These are phyloP conservation scores for Paxillus involutus DNA, from an alignment of 768 basidiomycete species.

Conservation along the genomic window DNA sequence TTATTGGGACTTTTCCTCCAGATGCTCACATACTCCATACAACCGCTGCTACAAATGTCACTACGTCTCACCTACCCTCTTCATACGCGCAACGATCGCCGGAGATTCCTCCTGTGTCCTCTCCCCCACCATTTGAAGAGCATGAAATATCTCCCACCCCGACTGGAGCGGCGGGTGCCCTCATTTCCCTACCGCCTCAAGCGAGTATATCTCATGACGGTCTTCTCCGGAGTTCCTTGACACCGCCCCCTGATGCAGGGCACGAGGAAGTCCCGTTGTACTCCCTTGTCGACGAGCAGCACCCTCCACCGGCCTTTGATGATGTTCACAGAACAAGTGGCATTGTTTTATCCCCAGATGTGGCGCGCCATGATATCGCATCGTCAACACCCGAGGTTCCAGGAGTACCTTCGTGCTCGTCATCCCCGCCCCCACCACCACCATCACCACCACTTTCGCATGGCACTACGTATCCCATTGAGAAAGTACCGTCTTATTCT, in stretches of 20 bases:
- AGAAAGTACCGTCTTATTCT: neutral
- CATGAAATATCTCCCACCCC: neutral
- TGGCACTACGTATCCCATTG: neutral
- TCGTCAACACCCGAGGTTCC: neutral
- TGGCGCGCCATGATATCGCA: neutral
- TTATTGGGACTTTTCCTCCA: neutral
- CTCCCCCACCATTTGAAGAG: constrained; percentile 10
- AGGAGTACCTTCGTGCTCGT: neutral
- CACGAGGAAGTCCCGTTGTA: constrained; percentile 23
- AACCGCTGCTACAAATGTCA: neutral
- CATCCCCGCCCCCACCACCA: neutral
- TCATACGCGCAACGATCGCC: neutral
- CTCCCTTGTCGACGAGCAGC: constrained; percentile 22
- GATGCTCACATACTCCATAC: neutral
- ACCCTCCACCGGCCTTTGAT: constrained; percentile 25
- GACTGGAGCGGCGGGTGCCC: neutral
- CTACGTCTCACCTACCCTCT: neutral
- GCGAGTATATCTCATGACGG: neutral
- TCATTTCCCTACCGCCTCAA: neutral
- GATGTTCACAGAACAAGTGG: constrained; percentile 6
- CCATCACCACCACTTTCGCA: neutral
- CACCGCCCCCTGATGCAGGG: neutral
- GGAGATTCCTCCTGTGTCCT: neutral
- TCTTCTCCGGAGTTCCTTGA: neutral
- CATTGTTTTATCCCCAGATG: neutral